Base-by-base conservation (phyloP, 2,329 filamentous ascomycete genomes). In the Rutstroemia sp. region DNA sequence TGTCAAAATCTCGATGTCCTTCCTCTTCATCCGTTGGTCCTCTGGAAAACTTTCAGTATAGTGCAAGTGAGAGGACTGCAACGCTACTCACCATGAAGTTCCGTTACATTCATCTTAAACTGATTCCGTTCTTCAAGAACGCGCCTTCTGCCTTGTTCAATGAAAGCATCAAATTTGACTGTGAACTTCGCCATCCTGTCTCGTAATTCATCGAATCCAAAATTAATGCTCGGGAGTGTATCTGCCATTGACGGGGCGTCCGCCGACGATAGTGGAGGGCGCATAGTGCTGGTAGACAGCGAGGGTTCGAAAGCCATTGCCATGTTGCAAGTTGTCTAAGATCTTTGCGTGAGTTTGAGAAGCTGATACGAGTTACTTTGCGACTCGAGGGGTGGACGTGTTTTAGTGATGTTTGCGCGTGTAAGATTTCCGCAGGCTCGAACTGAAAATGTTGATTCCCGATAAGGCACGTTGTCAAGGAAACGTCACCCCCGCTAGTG, bases 171-270 rank as follows among this genome's bases (percentile, higher is more conserved):
- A 66, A 99, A 99, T 65, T 84, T 87, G 8, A 83, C 80, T 0
- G 88, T 96, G 71, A 99, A 99, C 61, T 88, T 89, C 54, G 86
- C 81, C 94, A 99, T 97, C 73, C 91, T 88, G 67, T 92, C 90
- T 73, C 92, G 92, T 69, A 99, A 75, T 64, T 96, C 90, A 66
- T 97, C 92, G 72, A 97, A 97, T 57, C 91, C 91, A 71, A 99
- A 97, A 73, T 96, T 91, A 72, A 95, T 88, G 70, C 81, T 89
- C 38, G 94, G 94, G 8, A 99, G 82, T 50, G 83, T 83, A 70
- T 91, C 87, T 44, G 85, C 86, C 75, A 89, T 83, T 6, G 85
- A 88, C 14, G 83, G 80, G 44, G 77, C 81, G 48, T 76, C 74
- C 42, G 82, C 76, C 30, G 80, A 76, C 60, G 81, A 73, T 16